phyloP scores from a whole-genome alignment of 345 rosid species.

The Eucalyptus regnans region DNA sequence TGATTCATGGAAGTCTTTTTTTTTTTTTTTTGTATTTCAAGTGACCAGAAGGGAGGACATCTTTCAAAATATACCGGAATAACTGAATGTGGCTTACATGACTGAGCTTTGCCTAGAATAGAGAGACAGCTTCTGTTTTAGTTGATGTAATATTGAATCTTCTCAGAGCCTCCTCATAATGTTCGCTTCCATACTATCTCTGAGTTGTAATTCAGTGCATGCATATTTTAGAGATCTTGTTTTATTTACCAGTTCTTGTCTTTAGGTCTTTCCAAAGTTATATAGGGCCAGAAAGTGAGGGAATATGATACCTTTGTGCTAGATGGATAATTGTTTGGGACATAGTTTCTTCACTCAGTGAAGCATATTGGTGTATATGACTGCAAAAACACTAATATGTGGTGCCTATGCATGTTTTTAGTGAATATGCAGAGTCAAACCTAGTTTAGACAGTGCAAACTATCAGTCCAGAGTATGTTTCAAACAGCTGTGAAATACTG shows the following conservation, averaged over 20 bases:
- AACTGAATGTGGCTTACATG: background rate
- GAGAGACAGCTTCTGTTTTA: background rate
- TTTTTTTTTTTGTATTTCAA: background rate
- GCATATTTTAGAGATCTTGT: background rate
- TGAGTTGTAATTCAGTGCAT: background rate
- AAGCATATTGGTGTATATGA: background rate
- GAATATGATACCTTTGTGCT: background rate
- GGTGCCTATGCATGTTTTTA: background rate
- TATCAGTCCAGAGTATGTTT: background rate
- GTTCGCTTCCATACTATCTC: background rate
- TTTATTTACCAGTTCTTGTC: background rate
- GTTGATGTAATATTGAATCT: background rate
- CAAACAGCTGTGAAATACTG: background rate
- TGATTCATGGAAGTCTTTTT: background rate
- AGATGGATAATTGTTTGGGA: background rate
- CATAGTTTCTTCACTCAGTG: background rate
- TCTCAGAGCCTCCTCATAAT: background rate
- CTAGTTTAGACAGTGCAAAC: background rate
- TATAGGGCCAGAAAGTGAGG: background rate
- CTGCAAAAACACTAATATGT: background rate
- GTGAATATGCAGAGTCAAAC: background rate
- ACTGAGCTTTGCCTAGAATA: background rate
- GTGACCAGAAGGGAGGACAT: background rate
- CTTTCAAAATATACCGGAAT: background rate
- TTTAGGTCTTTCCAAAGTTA: background rate